Conservation (phyloP, 2,329 filamentous ascomycete genomes). For the Penicillium sp. region DNA sequence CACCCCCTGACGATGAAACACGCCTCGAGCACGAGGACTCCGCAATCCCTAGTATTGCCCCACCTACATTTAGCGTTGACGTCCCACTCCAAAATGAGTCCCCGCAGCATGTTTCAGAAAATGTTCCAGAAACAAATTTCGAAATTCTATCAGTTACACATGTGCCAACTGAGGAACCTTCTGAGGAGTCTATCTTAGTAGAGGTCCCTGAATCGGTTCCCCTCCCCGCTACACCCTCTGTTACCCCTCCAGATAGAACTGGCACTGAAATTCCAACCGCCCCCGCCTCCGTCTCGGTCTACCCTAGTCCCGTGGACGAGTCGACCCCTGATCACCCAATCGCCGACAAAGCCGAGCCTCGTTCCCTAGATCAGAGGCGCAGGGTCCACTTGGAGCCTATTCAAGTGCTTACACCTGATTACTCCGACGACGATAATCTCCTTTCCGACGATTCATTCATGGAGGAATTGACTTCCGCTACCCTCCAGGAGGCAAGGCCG, state of each 20-base stretch:
- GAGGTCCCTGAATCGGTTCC: slow-evolving; percentile 19
- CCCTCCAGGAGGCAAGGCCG: slow-evolving; percentile 77
- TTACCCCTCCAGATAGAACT: slow-evolving; percentile 16
- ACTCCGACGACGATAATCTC: slow-evolving; percentile 45
- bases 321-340: slow-evolving; percentile 23
- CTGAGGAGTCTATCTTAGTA: slow-evolving; percentile 12
- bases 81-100: slow-evolving; percentile 30
- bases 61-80: slow-evolving; percentile 31
- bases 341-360: slow-evolving; percentile 20
- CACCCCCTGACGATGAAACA: slow-evolving; percentile 28
- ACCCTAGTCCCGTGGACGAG: slow-evolving; percentile 23
- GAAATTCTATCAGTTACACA: slow-evolving; percentile 15
- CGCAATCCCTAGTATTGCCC: slow-evolving; percentile 26
- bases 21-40: slow-evolving; percentile 24
- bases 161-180: slow-evolving; percentile 18
- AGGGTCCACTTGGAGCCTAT: slow-evolving; percentile 55
- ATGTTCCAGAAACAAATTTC: slow-evolving; percentile 23
- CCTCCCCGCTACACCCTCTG: slow-evolving; percentile 20
- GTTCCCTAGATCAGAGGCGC: slow-evolving; percentile 34
- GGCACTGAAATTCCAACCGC: slow-evolving; percentile 19
- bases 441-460: slow-evolving; percentile 71
- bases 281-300: slow-evolving; percentile 21
- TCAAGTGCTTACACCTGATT: slow-evolving; percentile 39
- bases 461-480: slow-evolving; percentile 80
- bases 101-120: slow-evolving; percentile 25